Base-by-base conservation (phyloP, 2,329 filamentous ascomycete genomes). In the Pseudohalonectria lignicola region DNA sequence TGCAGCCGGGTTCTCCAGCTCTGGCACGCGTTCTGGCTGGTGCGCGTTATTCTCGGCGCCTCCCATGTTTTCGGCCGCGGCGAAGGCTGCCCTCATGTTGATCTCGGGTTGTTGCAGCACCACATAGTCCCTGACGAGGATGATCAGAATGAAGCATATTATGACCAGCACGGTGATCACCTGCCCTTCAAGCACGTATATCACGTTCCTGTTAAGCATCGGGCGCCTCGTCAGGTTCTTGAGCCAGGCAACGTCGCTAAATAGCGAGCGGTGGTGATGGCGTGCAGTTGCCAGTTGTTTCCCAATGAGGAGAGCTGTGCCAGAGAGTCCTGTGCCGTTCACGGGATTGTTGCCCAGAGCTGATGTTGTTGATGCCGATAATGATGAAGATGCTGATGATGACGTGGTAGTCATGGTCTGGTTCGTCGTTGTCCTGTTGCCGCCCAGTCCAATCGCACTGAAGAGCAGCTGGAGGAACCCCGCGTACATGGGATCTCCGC, bases 51-150 rank as follows among this genome's bases (percentile, higher is more conserved):
- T n/a, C n/a, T n/a, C n/a, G n/a, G n/a, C n/a, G n/a, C n/a, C n/a
- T n/a, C n/a, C n/a, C n/a, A n/a, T 41, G 16, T 51, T 47, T 8
- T 46, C 45, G n/a, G 41, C 47, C 12, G 54, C 54, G 10, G 71
- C 76, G 51, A 79, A 73, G 4, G 73, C 74, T 8, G 72, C 80
- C 1, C 78, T 81, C 66, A 92, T 80, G 50, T 94, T 93, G 48
- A 92, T 82, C 46, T 88, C 81, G 5, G 90, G 92, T 54, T 98
- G 92, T 56, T 98, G 92, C 56, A 98, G 92, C 9, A 98, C 87
- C 36, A 98, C 92, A 73, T 94, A 98, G 62, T 98, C 92, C 34
- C 93, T 71, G 34, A 98, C 95, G 4, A 98, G 63, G 48, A 98
- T 98, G 31, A 98, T 79, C n/a, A 98, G 65, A 42, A 98, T 95